These are phyloP conservation scores for Hirschioporus abietinus DNA, from an alignment of 768 basidiomycete genomes.

Conservation along the genomic window DNA sequence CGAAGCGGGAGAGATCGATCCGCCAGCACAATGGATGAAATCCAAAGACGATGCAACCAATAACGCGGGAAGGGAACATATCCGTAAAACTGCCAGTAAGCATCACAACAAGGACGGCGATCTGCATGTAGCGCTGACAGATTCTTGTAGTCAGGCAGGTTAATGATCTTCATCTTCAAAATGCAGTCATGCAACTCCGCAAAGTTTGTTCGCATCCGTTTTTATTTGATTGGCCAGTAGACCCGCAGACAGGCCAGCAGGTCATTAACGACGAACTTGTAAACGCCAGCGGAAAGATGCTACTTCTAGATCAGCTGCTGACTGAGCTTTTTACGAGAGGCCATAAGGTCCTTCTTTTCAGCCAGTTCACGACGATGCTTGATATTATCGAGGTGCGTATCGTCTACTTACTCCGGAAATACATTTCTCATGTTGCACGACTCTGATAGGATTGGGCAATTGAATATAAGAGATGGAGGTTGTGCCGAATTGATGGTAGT, in stretches of 20 bases:
- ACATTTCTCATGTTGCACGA: not conserved
- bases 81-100: conserved; percentile 56
- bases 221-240: conserved; percentile 79
- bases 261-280: conserved; percentile 77
- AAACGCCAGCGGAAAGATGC: conserved; percentile 93
- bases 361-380: conserved; percentile 95
- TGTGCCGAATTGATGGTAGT: conserved; percentile 91
- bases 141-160: conserved; percentile 64
- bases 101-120: conserved; percentile 7
- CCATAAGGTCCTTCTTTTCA: conserved; percentile 85
- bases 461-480: conserved; percentile 73
- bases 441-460: conserved; percentile 76
- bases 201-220: conserved; percentile 95
- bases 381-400: conserved; percentile 82
- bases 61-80: conserved; percentile 53
- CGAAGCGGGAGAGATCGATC: conserved; percentile 42
- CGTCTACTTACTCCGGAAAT: conserved; percentile 4
- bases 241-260: conserved; percentile 53
- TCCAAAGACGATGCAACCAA: conserved; percentile 41
- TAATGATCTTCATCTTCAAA: conserved; percentile 92
- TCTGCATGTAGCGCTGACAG: conserved; percentile 6
- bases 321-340: conserved; percentile 70
- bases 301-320: conserved; percentile 85
- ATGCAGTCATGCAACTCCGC: conserved; percentile 93
- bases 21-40: conserved; percentile 16